Conservation (phyloP, 148 eudicot genomes). For the Amaranthus hypochondriacus region DNA sequence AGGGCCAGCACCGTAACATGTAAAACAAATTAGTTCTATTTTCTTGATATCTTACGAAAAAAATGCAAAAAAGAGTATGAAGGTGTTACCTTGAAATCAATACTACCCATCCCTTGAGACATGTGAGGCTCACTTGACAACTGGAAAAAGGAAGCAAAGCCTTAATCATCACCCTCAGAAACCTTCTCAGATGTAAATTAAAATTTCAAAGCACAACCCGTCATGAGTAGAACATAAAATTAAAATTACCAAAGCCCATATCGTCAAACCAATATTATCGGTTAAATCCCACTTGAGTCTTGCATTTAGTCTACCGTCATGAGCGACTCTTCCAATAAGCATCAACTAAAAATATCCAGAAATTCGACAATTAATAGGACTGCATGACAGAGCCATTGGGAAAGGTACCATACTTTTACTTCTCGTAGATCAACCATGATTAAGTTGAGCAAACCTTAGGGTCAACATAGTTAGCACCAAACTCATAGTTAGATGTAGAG, state of each 20-base stretch:
- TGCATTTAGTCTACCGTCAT: constrained; percentile 87
- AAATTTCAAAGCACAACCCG: not conserved
- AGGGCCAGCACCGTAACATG: not conserved
- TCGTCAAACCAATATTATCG: constrained; percentile 74
- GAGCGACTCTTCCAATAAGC: constrained; percentile 85
- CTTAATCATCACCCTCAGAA: constrained; percentile 8
- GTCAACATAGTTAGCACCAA: constrained; percentile 89
- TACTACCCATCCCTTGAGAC: constrained; percentile 80
- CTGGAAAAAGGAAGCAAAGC: constrained; percentile 37
- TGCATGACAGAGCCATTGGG: constrained; percentile 11
- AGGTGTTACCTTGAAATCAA: constrained; percentile 81
- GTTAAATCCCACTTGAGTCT: constrained; percentile 83
- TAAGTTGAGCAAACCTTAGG: constrained; percentile 50
- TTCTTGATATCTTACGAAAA: not conserved
- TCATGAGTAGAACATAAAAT: not conserved
- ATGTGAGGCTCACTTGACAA: constrained; percentile 82
- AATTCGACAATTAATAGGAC: no score
- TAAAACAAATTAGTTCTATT: not conserved
- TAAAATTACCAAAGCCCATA: constrained; percentile 57
- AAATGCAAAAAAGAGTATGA: not conserved
- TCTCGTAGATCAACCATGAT: not conserved
- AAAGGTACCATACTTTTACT: not conserved
- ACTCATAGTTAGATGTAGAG: constrained; percentile 88
- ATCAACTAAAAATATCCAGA: constrained; percentile 56
- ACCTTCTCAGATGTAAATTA: not conserved